Evolutionary conservation across 176 grass and related monocot genomes (phyloP), one percentile per base, ranked within the genome.

Genomic region (Luzula sylvatica): DNA sequence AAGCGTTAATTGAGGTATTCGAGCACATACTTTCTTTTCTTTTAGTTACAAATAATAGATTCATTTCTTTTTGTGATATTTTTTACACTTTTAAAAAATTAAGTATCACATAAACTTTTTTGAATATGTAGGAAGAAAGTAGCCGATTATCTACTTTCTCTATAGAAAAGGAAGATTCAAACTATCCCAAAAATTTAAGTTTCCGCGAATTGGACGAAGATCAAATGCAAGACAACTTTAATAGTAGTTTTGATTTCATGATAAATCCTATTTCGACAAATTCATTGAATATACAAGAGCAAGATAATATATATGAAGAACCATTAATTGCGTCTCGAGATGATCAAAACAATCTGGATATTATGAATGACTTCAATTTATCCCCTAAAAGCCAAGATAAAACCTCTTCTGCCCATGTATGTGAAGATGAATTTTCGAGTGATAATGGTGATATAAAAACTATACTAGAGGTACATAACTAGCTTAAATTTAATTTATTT

Each of bases 391-490:
- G 15, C 12, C 17, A 48, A 7, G 18, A 63, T n/a, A n/a, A 59
- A 17, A 27, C 58, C 45, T 62, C 56, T 24, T 43, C 6, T 30
- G 22, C 23, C 20, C 56, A 45, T 18, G 50, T 51, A 60, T 58
- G 58, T 72, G 65, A 61, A 38, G 46, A 61, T 43, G 68, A 49
- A 47, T 24, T 42, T 79, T 41, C 76, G 24, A 61, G 48, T 54
- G 55, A 79, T 14, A 58, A 50, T 45, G 29, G 20, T 30, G 70
- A 80, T 23, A 69, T 80, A 21, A 61, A 80, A 51, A 66, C 65
- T 9, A 65, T 74, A 74, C 48, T 74, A 55, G 77, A 80, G 69
- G 61, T 79, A 52, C n/a, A 61, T 41, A 47, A 54, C 15, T 44
- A 24, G 8, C n/a, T 28, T 46, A 14, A 47, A 59, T 9, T 62